phyloP scores from a whole-genome alignment of 352 stramenopile species.

The Globisporangium megalacanthum region DNA sequence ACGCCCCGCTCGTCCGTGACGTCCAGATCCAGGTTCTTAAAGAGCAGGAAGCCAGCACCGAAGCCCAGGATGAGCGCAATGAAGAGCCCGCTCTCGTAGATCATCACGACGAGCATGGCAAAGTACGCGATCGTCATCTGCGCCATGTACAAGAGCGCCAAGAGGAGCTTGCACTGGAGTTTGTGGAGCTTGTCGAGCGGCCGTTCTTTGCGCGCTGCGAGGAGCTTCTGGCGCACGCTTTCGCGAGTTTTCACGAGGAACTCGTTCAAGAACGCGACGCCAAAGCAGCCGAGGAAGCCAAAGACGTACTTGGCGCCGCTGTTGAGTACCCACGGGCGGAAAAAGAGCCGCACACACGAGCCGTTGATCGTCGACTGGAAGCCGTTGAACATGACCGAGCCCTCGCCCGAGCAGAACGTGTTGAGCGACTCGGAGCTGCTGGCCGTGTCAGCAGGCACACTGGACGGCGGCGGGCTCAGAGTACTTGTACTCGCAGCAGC shows the following conservation, averaged over 20 bases:
- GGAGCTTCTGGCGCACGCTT: slow-evolving; percentile 35
- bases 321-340: slow-evolving; percentile 75
- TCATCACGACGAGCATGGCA: slow-evolving; percentile 82
- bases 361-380: slow-evolving; percentile 73
- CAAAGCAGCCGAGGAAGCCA: slow-evolving; percentile 61
- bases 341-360: slow-evolving; percentile 70
- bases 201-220: slow-evolving; percentile 29
- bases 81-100: slow-evolving; percentile 74
- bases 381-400: slow-evolving; percentile 79
- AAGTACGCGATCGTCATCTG: slow-evolving; percentile 83
- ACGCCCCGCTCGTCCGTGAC: slow-evolving; percentile 62
- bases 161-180: slow-evolving; percentile 50
- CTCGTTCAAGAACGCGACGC: slow-evolving; percentile 62
- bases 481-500: slow-evolving; percentile 13
- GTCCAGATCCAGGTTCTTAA: slow-evolving; percentile 70
- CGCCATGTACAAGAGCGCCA: slow-evolving; percentile 69
- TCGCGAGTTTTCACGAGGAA: slow-evolving; percentile 55
- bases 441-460: slow-evolving; percentile 11
- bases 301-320: slow-evolving; percentile 67
- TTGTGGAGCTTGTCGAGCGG: slow-evolving; percentile 48
- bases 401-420: slow-evolving; percentile 55
- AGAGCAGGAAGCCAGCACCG: slow-evolving; percentile 58
- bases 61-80: slow-evolving; percentile 66
- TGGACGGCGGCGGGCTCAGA: slow-evolving; percentile 8
- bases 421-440: slow-evolving; percentile 13